Evolutionary conservation across 1,284 basidiomycete species (phyloP), one percentile per base, ranked within the genome.

Genomic region (Ceratobasidium sp.): DNA sequence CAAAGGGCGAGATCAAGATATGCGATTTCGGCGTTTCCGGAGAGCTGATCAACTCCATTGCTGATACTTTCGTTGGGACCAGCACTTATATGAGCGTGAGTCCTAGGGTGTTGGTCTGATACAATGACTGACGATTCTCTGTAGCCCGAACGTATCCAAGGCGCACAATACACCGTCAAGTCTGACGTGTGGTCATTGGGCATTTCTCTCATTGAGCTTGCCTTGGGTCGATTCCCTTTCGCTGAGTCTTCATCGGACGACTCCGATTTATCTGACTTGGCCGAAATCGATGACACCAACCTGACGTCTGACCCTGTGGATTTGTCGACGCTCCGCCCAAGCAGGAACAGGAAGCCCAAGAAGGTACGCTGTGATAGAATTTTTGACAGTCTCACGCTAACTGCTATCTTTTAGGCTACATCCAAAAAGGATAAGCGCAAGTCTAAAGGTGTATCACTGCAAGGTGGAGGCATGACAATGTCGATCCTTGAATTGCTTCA

Each of bases 1-100:
- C 94, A 12, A 84, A 88, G 52, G 97, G 97, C 1, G 89, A 97
- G 78, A 96, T 99, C 85, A 99, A 99, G 82, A 92, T 99, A 58
- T 98, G 96, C 78, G 97, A 99, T 81, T 99, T 99, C 81, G 97
- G 97, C 57, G 97, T 99, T 8, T 97, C 96, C 0, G 97, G 97
- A 21, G 97, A 99, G 81, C 87, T 99, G 75, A 97, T 98, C 84
- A 98, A 99, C 83, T 96, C 93, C 1, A 97, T 99, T 75, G 97
- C 97, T 16, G 94, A 98, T 81, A 99, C 97, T 0, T 99, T 99
- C 80, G 97, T 99, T 18, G 97, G 97, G 8, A 99, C 97, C 1
- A 96, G 94, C 75, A 97, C 96, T 14, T 99, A 99, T 81, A 99
- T 99, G 97, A 97, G 95, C 76, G 96, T 98, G 81, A 82, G 95